A percentile compares a stretch with the other conserved stretches of the same genome.
phyloP scores from a whole-genome alignment of 768 basidiomycete species.

The Collybiopsis confluens region DNA sequence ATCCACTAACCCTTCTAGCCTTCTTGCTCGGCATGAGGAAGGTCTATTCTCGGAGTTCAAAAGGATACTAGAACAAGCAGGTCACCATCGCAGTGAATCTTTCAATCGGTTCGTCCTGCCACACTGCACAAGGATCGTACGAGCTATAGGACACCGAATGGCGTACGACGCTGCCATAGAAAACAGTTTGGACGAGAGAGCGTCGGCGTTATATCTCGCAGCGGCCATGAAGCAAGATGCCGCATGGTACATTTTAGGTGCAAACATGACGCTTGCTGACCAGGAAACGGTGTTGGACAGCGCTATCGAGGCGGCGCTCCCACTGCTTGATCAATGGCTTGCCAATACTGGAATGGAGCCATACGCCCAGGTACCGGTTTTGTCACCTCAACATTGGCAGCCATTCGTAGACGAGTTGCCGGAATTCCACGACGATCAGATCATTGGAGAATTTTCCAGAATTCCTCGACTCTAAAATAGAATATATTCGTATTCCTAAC shows the following conservation, averaged over 20 bases:
- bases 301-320: constrained; percentile 23
- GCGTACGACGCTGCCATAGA: constrained; percentile 22
- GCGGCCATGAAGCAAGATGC: constrained; percentile 28
- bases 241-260: constrained; percentile 38
- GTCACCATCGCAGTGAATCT: constrained; percentile 1
- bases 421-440: background rate
- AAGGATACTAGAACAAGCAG: background rate
- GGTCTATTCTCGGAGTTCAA: constrained; percentile 8
- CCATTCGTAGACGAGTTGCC: background rate
- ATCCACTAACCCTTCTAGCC: constrained; percentile 10
- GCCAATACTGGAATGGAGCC: constrained; percentile 9
- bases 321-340: constrained; percentile 19
- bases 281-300: constrained; percentile 29
- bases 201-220: constrained; percentile 38
- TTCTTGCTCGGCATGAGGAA: constrained; percentile 21
- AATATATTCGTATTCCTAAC: too few relatives aligned
- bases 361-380: constrained; percentile 20
- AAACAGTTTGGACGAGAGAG: constrained; percentile 17
- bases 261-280: constrained; percentile 18
- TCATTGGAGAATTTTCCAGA: too few relatives aligned
- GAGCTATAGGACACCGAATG: constrained; percentile 25
- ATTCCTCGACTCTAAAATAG: too few relatives aligned
- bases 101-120: constrained; percentile 29
- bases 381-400: constrained; percentile 17
- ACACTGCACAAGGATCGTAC: constrained; percentile 24